Evolutionary conservation across 2,329 filamentous ascomycete species (phyloP), one percentile per base, ranked within the genome.

Genomic region (Proliferodiscus dingleyae): DNA sequence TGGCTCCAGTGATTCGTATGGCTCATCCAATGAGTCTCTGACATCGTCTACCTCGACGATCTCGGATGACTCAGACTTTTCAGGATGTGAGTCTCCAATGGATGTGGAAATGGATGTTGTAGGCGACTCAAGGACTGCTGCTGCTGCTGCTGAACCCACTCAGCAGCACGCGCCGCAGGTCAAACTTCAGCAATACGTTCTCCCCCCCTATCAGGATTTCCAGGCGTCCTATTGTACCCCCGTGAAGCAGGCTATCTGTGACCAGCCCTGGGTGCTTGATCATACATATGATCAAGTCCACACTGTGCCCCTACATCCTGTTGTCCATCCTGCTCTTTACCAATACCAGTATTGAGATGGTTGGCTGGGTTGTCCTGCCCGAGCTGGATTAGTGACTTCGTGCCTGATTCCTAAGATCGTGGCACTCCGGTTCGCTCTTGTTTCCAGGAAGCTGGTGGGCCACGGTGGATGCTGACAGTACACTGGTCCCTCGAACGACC

Each of bases 1-100:
- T 53, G 76, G 74, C 22, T 80, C 77, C 18, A 68, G 16, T 19
- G 32, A 34, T 34, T 79, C 19, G 70, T 70, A 41, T 37, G 46
- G 37, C 16, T 79, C 76, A 15, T 54, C 58, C 23, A 51, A 54
- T 29, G 56, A 53, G 11, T 59, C 57, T 38, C 44, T 57, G 37
- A 54, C 52, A 24, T 52, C 55, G 13, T 56, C 57, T 24, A 57
- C 55, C 38, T 56, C 56, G 8, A 53, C 56, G 13, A 38, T 53
- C 7, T 59, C 56, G 18, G 54, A 57, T 19, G 47, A 47, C 21
- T 52, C 51, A 8, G 52, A 54, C 18, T 42, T 47, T 39, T 54
- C 46, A 19, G 49, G 44, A 30, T 51, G 48, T 33, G 47, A 54
- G 16, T 46, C 37, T 28, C 28, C 26, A 9, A 47, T 47, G 41